Evolutionary conservation across 805 yeast species (phyloP).

Genomic region (Candida vaughaniae): DNA sequence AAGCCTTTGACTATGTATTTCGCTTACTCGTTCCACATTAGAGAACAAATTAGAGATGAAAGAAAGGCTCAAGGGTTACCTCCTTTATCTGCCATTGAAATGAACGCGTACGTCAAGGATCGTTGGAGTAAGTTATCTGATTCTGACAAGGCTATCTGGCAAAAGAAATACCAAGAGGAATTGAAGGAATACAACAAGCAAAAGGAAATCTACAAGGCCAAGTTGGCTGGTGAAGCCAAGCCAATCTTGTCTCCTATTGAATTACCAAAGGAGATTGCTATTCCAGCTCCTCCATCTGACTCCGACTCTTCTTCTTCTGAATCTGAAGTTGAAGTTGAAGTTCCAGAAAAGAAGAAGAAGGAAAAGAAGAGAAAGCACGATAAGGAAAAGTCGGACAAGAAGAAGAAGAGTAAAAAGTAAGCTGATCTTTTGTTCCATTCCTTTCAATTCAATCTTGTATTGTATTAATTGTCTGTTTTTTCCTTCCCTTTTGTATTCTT

Average conservation of each 20-base stretch:
- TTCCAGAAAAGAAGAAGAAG: conserved; percentile 45
- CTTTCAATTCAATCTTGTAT: background rate
- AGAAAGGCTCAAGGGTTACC: conserved; percentile 57
- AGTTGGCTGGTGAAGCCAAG: conserved; percentile 18
- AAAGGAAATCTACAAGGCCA: conserved; percentile 34
- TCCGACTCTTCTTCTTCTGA: conserved; percentile 5
- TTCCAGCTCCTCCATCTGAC: background rate
- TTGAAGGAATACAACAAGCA: conserved; percentile 35
- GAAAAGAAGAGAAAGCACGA: conserved; percentile 34
- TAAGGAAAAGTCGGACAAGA: conserved; percentile 17
- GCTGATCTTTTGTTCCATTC: background rate
- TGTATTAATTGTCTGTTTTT: background rate
- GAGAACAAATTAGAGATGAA: conserved; percentile 69
- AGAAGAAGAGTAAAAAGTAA: conserved; percentile 18
- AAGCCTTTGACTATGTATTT: conserved; percentile 90
- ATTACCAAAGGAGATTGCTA: conserved; percentile 2
- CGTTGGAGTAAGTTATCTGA: conserved; percentile 74
- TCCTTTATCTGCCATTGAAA: conserved; percentile 69
- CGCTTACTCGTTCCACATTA: conserved; percentile 67
- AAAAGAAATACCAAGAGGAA: conserved; percentile 52
- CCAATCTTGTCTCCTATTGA: conserved; percentile 7
- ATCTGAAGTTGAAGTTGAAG: conserved; percentile 6
- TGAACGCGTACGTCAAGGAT: conserved; percentile 74
- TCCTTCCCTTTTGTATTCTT: background rate
- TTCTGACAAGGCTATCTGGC: conserved; percentile 70